Base-by-base conservation (phyloP, 441 rosid genomes). In the Gossypium lobatum region DNA sequence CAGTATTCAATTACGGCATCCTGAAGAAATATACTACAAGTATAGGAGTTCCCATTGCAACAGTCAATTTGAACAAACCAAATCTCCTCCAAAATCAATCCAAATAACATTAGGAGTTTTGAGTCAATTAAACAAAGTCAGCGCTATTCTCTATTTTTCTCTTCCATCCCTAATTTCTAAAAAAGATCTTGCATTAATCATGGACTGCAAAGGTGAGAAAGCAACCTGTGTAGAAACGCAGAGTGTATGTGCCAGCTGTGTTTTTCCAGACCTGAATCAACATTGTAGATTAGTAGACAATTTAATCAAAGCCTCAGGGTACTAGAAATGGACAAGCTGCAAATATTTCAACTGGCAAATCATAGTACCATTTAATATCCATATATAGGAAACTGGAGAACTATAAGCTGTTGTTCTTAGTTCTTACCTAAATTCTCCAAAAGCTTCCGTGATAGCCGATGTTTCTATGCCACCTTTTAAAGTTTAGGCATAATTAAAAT, bases 241-340 rank as follows among this genome's bases (percentile, higher is more conserved):
- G 0, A 93, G 97, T 23, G 99, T 93, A 85, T 91, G 95, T 21
- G 97, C 98, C 46, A 95, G 92, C 75, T 90, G 98, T 64, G 98
- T 95, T 84, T 92, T 91, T 80, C 98, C 97, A 76, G 91, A 92
- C 89, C 97, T 93, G 84, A 80, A 72, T 18, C 64, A 71, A 73
- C 23, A 18, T 48, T 72, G 25, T 14, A 20, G 48, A 61, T 28
- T 31, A 21, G 66, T 17, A 37, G 28, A 54, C 60, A 67, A 64
- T 20, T 37, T 25, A 70, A 26, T 46, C 18, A 53, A 31, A 45
- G 18, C 6, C 26, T 55, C 4, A 63, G 25, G 11, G 17, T 48
- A 45, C 21, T 25, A 75, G 65, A 73, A 23, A 64, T 52, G 37
- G 17, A 48, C 8, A 39, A 25, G 71, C 21, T 23, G 14, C 6